These are phyloP conservation scores for Botryosphaeria dothidea DNA, from an alignment of 2,329 filamentous ascomycete genomes.

Conservation along the genomic window DNA sequence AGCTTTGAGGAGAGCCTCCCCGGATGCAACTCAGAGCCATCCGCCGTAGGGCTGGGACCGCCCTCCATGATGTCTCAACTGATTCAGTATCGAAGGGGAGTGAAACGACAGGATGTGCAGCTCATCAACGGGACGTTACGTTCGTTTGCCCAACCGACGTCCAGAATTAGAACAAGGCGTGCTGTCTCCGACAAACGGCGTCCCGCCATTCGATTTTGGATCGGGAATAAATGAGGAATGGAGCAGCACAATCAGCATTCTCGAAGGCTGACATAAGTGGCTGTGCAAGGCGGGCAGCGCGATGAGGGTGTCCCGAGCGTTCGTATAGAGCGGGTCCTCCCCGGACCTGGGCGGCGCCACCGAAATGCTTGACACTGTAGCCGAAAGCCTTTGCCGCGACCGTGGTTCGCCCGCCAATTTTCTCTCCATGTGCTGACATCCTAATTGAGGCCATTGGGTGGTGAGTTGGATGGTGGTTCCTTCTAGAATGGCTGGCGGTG, in stretches of 20 bases:
- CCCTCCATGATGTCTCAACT: not conserved
- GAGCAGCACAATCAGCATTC: slow-evolving; percentile 1
- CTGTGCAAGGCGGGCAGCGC: not conserved
- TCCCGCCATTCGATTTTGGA: not conserved
- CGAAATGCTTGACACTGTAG: not conserved
- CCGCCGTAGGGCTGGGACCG: not conserved
- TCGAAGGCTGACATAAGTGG: not conserved
- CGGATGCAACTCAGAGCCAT: not conserved
- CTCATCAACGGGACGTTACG: not conserved
- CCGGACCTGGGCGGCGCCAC: slow-evolving; percentile 3
- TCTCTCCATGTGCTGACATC: not conserved
- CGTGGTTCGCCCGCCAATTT: not conserved
- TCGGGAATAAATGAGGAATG: not conserved
- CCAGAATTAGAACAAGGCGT: not conserved
- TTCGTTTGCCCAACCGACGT: not conserved
- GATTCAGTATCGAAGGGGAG: not conserved
- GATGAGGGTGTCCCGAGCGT: not conserved
- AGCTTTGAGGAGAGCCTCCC: not conserved
- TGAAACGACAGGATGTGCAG: not conserved
- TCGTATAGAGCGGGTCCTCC: slow-evolving; percentile 1
- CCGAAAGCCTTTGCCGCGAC: not conserved
- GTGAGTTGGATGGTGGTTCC: not conserved
- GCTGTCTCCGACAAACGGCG: not conserved
- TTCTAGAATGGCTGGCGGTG: not conserved
- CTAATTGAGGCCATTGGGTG: not conserved